Conservation (phyloP, 345 rosid genomes). For the Murraya paniculata region DNA sequence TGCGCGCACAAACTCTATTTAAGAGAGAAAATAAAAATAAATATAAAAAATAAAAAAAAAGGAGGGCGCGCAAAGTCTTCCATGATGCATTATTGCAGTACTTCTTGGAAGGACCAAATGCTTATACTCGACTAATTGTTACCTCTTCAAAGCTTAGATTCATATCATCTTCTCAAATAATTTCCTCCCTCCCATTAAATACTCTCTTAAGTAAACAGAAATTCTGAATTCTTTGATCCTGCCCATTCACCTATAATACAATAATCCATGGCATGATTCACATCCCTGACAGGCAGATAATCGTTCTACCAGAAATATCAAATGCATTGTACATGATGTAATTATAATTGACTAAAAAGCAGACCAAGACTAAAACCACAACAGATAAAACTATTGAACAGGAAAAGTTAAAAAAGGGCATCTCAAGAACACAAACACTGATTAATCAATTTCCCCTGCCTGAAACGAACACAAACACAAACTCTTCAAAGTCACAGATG, state of each 20-base stretch:
- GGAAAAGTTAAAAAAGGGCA: too few species aligned
- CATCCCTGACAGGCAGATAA: neutral
- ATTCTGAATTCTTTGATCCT: neutral
- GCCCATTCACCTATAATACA: neutral
- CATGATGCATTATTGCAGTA: neutral
- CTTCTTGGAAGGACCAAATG: neutral
- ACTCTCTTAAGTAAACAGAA: neutral
- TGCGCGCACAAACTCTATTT: neutral
- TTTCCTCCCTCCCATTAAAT: neutral
- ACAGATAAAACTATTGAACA: neutral
- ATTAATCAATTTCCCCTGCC: neutral
- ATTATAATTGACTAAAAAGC: neutral
- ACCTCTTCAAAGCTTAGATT: neutral
- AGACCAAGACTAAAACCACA: neutral
- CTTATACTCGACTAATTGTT: neutral
- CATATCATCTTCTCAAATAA: neutral
- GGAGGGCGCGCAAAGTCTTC: neutral
- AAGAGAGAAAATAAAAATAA: too few species aligned
- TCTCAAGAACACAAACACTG: neutral
- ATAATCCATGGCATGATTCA: neutral
- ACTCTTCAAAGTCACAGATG: neutral
- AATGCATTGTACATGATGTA: neutral
- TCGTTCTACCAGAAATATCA: neutral
- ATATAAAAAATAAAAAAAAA: too few species aligned
- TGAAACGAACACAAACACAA: neutral